Conservation (phyloP, 2,329 filamentous ascomycete genomes). For the Penicillium rolfsii region DNA sequence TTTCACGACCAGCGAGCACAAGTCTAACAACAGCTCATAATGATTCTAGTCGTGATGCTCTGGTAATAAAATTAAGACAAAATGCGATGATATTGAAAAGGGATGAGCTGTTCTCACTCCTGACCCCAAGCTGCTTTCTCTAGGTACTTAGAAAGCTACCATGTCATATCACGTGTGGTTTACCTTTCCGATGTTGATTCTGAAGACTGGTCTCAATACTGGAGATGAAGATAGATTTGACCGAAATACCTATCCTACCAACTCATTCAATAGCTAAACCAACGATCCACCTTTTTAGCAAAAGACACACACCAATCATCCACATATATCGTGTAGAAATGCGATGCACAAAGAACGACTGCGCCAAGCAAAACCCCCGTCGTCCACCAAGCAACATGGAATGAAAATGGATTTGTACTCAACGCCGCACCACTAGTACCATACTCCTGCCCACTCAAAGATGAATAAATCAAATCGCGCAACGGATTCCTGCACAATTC, state of each 20-base stretch:
- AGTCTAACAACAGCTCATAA: too few relatives aligned
- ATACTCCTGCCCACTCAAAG: slow-evolving; percentile 18
- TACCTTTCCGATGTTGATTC: too few relatives aligned
- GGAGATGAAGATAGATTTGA: too few relatives aligned
- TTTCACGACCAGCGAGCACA: too few relatives aligned
- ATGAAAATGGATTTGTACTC: slow-evolving; percentile 12
- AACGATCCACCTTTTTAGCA: slow-evolving; percentile 24
- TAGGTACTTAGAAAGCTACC: too few relatives aligned
- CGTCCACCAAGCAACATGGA: slow-evolving; percentile 23
- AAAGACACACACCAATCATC: slow-evolving; percentile 26
- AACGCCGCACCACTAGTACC: slow-evolving; percentile 17
- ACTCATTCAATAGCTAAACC: slow-evolving; percentile 11
- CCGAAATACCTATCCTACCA: not conserved
- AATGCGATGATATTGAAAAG: too few relatives aligned
- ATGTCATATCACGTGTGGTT: too few relatives aligned
- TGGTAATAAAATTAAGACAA: too few relatives aligned
- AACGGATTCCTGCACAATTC: slow-evolving; percentile 23
- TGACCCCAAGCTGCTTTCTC: too few relatives aligned
- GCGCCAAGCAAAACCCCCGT: slow-evolving; percentile 21
- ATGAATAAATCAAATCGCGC: slow-evolving; percentile 17
- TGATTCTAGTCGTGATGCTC: too few relatives aligned
- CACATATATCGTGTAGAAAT: slow-evolving; percentile 28
- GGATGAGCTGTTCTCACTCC: too few relatives aligned
- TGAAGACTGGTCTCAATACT: too few relatives aligned
- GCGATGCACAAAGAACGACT: slow-evolving; percentile 16